Conservation (phyloP, 1,284 basidiomycete species). For the Ceratobasidium sp. region DNA sequence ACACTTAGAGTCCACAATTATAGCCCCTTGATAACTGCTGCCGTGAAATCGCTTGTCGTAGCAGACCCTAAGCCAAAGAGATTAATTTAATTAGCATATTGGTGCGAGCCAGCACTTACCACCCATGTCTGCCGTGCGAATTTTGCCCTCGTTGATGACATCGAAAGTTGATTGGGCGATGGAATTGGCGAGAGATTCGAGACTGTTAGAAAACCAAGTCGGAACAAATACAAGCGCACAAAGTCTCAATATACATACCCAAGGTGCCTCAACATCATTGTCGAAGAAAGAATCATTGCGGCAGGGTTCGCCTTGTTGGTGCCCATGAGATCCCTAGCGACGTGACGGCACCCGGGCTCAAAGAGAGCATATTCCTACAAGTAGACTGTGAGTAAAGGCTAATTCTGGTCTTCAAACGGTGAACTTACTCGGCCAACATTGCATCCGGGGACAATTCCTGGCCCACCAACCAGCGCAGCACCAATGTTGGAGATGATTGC, state of each 20-base stretch:
- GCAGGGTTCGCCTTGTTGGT: conserved; percentile 98
- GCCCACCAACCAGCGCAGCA: conserved; percentile 97
- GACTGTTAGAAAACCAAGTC: conserved; percentile 60
- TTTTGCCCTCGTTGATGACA: conserved; percentile 90
- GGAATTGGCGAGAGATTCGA: conserved; percentile 94
- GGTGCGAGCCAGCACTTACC: conserved; percentile 68
- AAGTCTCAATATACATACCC: conserved; percentile 68
- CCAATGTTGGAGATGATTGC: conserved; percentile 99
- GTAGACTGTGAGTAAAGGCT: neutral
- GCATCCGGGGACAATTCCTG: conserved; percentile 97
- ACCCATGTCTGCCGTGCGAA: conserved; percentile 96
- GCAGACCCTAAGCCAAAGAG: conserved; percentile 70
- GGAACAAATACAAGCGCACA: conserved; percentile 34
- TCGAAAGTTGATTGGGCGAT: conserved; percentile 95
- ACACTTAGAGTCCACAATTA: conserved; percentile 47
- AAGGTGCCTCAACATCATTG: conserved; percentile 99
- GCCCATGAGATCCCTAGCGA: conserved; percentile 98
- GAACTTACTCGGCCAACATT: conserved; percentile 90
- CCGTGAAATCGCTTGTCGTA: conserved; percentile 93
- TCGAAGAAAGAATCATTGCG: conserved; percentile 97
- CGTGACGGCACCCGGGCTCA: conserved; percentile 98
- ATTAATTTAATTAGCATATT: conserved; percentile 27
- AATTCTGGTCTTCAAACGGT: conserved; percentile 29
- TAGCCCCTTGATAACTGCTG: conserved; percentile 77
- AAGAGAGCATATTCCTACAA: conserved; percentile 94